Evolutionary conservation across 345 rosid species (phyloP), one percentile per base, ranked within the genome.

Genomic region (Rhodomyrtus tomentosa): DNA sequence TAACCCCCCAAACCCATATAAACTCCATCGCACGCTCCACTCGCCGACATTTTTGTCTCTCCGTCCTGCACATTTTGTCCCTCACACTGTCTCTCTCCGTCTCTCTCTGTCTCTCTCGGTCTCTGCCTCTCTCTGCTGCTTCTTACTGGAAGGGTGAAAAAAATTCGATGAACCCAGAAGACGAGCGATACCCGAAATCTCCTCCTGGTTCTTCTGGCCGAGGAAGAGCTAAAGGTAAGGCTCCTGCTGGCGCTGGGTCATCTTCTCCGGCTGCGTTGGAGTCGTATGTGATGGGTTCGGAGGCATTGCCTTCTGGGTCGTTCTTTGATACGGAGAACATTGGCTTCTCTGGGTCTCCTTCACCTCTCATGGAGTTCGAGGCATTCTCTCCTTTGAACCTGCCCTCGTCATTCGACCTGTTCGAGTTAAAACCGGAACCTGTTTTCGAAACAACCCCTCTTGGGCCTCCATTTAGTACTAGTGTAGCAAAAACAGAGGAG

Each of bases 311-410:
- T 49, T 52, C 91, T 40, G 86, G 85, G 68, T 84, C 89, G 29
- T 82, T 89, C 74, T 55, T 74, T 50, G 79, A 68, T 68, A 84
- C 89, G 21, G 91, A 88, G 6, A 87, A 84, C 74, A 21, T 87
- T 24, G 85, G 83, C 56, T 87, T 83, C 84, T 86, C 89, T 32
- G 85, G 25, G 25, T 68, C 45, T 68, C 45, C 45, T 68, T 18
- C 38, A 24, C 79, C 79, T 68, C 45, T 68, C 79, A 36, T 36
- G 45, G 79, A 15, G 7, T 87, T 90, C 84, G 87, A 87, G 73
- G 52, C 86, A 10, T 83, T 86, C 48, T 87, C 87, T 42, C 82
- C 87, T 5, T n/a, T 84, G 8, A 89, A 89, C 27, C 84, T 80
- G 8, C 72, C 89, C 38, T 85, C 87, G 21, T 20, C 85, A 21